phyloP scores from a whole-genome alignment of 805 yeast species.

The Kregervanrija fluxuum region DNA sequence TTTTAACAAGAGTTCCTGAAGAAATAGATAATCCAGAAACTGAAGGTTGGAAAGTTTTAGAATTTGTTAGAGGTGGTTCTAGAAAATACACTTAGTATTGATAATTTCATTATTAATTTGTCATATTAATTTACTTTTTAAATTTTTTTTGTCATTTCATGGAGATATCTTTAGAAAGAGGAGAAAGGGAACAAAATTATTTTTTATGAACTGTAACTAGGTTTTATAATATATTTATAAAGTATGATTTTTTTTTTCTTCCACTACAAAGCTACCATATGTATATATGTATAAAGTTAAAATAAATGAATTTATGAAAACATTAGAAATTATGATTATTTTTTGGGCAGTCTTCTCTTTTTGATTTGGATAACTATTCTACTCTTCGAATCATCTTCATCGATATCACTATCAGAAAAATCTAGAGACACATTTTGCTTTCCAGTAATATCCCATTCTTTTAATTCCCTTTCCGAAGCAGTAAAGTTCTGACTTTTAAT shows the following conservation, averaged over 20 bases:
- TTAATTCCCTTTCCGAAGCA: constrained; percentile 18
- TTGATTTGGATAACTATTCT: neutral
- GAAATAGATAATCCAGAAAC: constrained; percentile 85
- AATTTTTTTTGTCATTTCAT: too few relatives aligned
- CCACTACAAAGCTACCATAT: too few relatives aligned
- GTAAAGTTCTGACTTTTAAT: constrained; percentile 5
- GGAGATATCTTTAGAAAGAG: too few relatives aligned
- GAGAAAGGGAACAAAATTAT: too few relatives aligned
- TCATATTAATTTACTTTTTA: too few relatives aligned
- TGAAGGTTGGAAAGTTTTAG: constrained; percentile 95
- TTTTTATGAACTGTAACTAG: too few relatives aligned
- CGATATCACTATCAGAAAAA: constrained; percentile 5
- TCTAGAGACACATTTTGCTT: constrained; percentile 4
- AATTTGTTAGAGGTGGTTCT: constrained; percentile 89
- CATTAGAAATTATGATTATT: too few relatives aligned
- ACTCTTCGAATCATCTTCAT: neutral
- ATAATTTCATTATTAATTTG: neutral
- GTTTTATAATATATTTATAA: too few relatives aligned
- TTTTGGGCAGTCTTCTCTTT: constrained; percentile 3
- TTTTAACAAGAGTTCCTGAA: constrained; percentile 86
- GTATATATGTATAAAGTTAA: too few relatives aligned
- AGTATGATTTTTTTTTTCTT: too few relatives aligned
- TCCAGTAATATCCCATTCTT: constrained; percentile 22
- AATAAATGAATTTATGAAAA: too few relatives aligned
- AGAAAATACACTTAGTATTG: constrained; percentile 58